Base-by-base conservation (phyloP, 202 grass and related monocot genomes). In the Sporobolus alterniflorus region DNA sequence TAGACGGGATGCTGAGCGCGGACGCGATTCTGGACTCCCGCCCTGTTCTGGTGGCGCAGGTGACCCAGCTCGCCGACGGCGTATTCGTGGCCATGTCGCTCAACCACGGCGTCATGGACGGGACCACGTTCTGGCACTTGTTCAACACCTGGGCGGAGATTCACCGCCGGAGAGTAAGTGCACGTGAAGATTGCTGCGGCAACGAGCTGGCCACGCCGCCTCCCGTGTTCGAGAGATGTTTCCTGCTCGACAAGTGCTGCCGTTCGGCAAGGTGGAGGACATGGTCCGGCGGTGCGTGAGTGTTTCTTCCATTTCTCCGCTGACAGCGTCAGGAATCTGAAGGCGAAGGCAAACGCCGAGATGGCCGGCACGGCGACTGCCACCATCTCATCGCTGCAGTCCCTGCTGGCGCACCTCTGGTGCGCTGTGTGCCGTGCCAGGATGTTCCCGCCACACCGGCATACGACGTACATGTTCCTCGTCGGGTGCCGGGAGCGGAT, bases 61-160 rank as follows among this genome's bases (percentile, higher is more conserved):
- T 92, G 24, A 89, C 86, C 0, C 82, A 92, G 73, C 74, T 92
- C 20, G 16, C 24, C 26, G 86, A 89, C 42, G 90, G 82, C 6
- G 41, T 92, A 29, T 92, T 92, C 41, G 9, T 90, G 3, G 75
- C 47, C 14, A 82, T 72, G 29, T 82, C 30, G 28, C 71, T 92
- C 55, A 92, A 89, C 52, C 87, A 92, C 31, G 48, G 0, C 16
- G 67, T 89, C 15, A 80, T 33, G 3, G 90, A 93, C 11, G 90
- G 87, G 5, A 65, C 84, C 1, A 62, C 90, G 22, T 89, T 79
- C 55, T 93, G 90, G 87, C 56, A 77, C 42, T n/a, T 77, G 1
- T 84, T 92, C 31, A 90, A 88, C 42, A 78, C 84, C 24, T 88
- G 91, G 85, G 75, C 85, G 13, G 77, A 86, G 64, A 88, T 90